Conservation (phyloP, 1,139 yeast species). For the Hansenula lynferdii region DNA sequence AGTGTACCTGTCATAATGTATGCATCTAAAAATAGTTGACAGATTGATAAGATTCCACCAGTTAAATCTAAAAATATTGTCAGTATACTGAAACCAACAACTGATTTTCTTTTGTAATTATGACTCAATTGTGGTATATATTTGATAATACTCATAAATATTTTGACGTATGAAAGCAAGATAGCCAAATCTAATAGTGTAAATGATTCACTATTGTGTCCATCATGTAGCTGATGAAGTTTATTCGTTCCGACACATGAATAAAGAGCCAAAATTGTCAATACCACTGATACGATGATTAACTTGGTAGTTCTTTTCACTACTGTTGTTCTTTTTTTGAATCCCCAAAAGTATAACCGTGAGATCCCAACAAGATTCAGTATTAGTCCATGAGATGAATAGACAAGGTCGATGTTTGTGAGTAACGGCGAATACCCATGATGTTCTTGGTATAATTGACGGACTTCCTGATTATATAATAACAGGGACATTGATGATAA, state of each 20-base stretch:
- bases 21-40: slow-evolving; percentile 36
- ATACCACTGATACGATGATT: slow-evolving; percentile 10
- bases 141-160: slow-evolving; percentile 50
- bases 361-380: slow-evolving; percentile 32
- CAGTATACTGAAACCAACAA: slow-evolving; percentile 52
- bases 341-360: slow-evolving; percentile 28
- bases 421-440: slow-evolving; percentile 33
- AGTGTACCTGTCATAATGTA: slow-evolving; percentile 17
- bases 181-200: slow-evolving; percentile 33
- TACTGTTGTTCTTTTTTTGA: slow-evolving; percentile 14
- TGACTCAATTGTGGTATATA: slow-evolving; percentile 58
- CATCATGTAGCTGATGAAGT: slow-evolving; percentile 5
- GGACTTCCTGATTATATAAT: slow-evolving; percentile 25
- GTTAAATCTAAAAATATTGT: slow-evolving; percentile 45
- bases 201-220: slow-evolving; percentile 1
- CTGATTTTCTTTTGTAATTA: slow-evolving; percentile 48
- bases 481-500: slow-evolving; percentile 34
- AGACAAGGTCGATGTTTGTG: slow-evolving; percentile 36
- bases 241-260: slow-evolving; percentile 9
- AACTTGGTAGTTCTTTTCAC: slow-evolving; percentile 13
- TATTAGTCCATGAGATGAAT: slow-evolving; percentile 38
- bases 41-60: slow-evolving; percentile 48
- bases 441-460: slow-evolving; percentile 23
- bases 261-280: slow-evolving; percentile 4
- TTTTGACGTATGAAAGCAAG: slow-evolving; percentile 44